Percentiles rank a stretch among this genome's conserved stretches.
Evolutionary conservation across 208 protist genomes (phyloP).

Genomic region (Trypanosoma grayi): DNA sequence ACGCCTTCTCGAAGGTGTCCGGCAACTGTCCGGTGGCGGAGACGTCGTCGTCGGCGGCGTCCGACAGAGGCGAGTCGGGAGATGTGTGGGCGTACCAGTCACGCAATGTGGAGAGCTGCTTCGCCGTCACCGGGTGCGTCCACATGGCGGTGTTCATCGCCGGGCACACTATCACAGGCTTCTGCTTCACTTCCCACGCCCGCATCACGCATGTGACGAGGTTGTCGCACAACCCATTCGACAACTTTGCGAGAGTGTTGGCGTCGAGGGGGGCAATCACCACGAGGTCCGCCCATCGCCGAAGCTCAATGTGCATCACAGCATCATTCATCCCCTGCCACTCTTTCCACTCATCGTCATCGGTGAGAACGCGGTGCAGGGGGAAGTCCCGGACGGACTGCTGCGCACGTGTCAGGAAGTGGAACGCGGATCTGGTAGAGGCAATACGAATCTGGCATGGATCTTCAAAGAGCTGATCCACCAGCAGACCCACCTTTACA

Average conservation of each 20-base stretch:
- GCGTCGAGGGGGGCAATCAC: conserved; percentile 95
- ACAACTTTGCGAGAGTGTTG: conserved; percentile 96
- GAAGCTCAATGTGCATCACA: conserved; percentile 93
- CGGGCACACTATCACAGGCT: conserved; percentile 94
- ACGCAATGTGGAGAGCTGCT: conserved; percentile 66
- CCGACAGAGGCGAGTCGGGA: background rate
- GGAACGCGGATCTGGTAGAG: conserved; percentile 70
- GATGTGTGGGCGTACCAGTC: conserved; percentile 41
- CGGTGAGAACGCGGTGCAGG: conserved; percentile 78
- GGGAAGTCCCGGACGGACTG: conserved; percentile 51
- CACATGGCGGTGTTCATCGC: conserved; percentile 99
- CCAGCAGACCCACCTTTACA: conserved; percentile 79
- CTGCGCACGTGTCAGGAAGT: conserved; percentile 74
- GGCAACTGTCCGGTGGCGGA: conserved; percentile 17
- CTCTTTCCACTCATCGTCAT: conserved; percentile 80
- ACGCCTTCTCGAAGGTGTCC: conserved; percentile 32
- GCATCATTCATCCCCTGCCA: conserved; percentile 85
- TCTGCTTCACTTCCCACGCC: conserved; percentile 92
- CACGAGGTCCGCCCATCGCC: conserved; percentile 95
- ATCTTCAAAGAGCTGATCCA: conserved; percentile 68
- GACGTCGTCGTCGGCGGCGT: background rate
- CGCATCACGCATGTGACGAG: conserved; percentile 94
- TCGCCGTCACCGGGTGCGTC: conserved; percentile 90
- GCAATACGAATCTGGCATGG: conserved; percentile 80
- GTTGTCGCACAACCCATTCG: conserved; percentile 95